Evolutionary conservation across 169 alveolate genomes (phyloP), one percentile per base, ranked within the genome.

Genomic region (Plasmodium gallinaceum): DNA sequence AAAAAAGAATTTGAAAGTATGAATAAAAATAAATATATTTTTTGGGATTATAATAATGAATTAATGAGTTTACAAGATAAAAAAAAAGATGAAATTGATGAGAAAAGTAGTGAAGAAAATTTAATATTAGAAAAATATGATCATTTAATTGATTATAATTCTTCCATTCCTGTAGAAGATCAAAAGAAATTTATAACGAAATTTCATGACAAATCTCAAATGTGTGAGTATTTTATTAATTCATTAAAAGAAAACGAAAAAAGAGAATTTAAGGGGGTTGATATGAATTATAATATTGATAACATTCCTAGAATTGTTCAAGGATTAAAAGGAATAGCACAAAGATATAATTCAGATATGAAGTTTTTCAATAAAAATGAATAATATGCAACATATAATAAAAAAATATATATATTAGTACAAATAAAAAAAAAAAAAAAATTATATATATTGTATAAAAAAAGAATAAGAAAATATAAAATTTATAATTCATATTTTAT

Each of bases 241-340:
- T 39, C 83, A 12, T 26, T 80, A 43, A 71, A 68, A 72, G 90
- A 80, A 48, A 80, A 80, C 32, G 51, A 60, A 10, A 51, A 70
- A 39, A 54, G 90, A 16, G 90, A 68, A 60, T 80, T 37, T 60
- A 68, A 46, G 45, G 90, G 90, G 12, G 90, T 80, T 26, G 90
- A 80, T 20, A 80, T 68, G 72, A 80, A 80, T 46, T 80, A 68
- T 37, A 80, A 80, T 24, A 80, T 22, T 2, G 73, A 65, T 5
- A 26, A 22, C 10, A 51, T 80, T 12, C 83, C 90, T 14, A 26
- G 9, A 18, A 20, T 57, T 46, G 74, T 80, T 51, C 78, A 69
- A 24, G 90, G 90, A 73, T 24, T 66, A 0, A 64, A 80, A 5
- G 90, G 90, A 18, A 80, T 80, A 80, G 90, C 90, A 7, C 90